These are phyloP conservation scores for Flammula alnicola DNA, from an alignment of 1,284 basidiomycete genomes.

Conservation along the genomic window DNA sequence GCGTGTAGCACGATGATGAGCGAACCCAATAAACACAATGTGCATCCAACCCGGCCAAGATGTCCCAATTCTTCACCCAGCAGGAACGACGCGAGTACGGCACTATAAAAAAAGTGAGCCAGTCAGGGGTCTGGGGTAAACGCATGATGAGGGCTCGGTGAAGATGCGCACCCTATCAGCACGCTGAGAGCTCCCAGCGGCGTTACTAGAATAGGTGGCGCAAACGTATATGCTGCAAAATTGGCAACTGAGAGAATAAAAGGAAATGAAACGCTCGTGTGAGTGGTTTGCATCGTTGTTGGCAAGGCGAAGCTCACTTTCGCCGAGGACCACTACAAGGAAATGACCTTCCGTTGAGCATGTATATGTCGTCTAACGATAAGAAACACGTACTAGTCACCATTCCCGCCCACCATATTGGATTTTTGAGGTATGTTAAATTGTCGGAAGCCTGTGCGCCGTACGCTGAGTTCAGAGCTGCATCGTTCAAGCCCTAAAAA, in stretches of 20 bases:
- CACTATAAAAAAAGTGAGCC: constrained; percentile 49
- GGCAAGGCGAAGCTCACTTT: constrained; percentile 55
- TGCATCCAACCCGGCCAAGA: constrained; percentile 91
- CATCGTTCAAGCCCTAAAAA: constrained; percentile 81
- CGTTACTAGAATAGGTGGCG: constrained; percentile 96
- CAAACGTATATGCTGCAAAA: constrained; percentile 98
- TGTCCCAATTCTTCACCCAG: constrained; percentile 94
- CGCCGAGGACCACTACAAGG: constrained; percentile 81
- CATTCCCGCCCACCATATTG: constrained; percentile 99
- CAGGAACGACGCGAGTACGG: constrained; percentile 91
- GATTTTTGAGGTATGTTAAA: constrained; percentile 87
- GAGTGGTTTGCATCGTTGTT: constrained; percentile 1
- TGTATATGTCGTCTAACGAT: too few relatives aligned
- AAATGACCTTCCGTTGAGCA: too few relatives aligned
- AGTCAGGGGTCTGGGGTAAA: constrained; percentile 13
- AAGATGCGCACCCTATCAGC: constrained; percentile 83
- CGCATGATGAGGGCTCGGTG: neutral
- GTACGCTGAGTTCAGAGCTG: constrained; percentile 61
- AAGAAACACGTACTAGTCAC: constrained; percentile 86
- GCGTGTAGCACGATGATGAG: constrained; percentile 97
- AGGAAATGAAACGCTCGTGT: constrained; percentile 17
- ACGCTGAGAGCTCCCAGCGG: constrained; percentile 96
- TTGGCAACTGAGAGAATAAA: constrained; percentile 81
- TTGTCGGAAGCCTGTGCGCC: constrained; percentile 70
- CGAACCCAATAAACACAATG: constrained; percentile 90